Percentiles rank a stretch among this genome's conserved stretches.
Evolutionary conservation across 805 yeast species (phyloP).

Genomic region (Komagataella ulmi): DNA sequence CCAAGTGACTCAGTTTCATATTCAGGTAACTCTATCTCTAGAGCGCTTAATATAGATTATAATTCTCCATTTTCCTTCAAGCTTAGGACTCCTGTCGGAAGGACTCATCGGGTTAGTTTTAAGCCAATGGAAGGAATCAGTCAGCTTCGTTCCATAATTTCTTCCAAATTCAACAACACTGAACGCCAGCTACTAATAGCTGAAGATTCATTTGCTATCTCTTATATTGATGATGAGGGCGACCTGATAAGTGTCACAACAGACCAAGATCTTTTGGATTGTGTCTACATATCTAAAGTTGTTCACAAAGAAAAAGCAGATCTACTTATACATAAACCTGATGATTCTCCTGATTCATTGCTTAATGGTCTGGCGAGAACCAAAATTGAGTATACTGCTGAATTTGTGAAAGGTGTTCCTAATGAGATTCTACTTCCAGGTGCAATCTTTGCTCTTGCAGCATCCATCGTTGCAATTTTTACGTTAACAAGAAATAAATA

Average conservation of each 20-base stretch:
- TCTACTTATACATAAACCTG: slow-evolving; percentile 56
- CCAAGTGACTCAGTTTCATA: slow-evolving; percentile 55
- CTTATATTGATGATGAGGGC: slow-evolving; percentile 76
- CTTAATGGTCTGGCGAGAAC: slow-evolving; percentile 1
- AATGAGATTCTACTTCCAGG: slow-evolving; percentile 55
- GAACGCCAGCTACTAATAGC: slow-evolving; percentile 14
- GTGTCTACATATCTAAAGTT: slow-evolving; percentile 42
- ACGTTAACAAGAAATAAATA: slow-evolving; percentile 26
- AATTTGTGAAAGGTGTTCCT: slow-evolving; percentile 30
- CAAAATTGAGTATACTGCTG: neutral
- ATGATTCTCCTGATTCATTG: slow-evolving; percentile 20
- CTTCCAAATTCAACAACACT: slow-evolving; percentile 25
- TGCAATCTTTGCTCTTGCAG: slow-evolving; percentile 44
- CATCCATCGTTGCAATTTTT: slow-evolving; percentile 42
- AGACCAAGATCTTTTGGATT: slow-evolving; percentile 61
- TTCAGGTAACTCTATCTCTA: slow-evolving; percentile 13
- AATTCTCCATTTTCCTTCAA: slow-evolving; percentile 43
- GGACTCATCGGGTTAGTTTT: slow-evolving; percentile 61
- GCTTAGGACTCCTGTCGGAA: slow-evolving; percentile 62
- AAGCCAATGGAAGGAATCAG: slow-evolving; percentile 42
- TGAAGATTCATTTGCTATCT: slow-evolving; percentile 37
- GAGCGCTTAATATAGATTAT: slow-evolving; percentile 4
- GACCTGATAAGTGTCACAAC: slow-evolving; percentile 69
- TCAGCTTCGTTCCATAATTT: slow-evolving; percentile 29
- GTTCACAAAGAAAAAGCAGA: slow-evolving; percentile 51